Base-by-base conservation (phyloP, 192 early-diverging fungal genomes). In the Coemansia sp. region DNA sequence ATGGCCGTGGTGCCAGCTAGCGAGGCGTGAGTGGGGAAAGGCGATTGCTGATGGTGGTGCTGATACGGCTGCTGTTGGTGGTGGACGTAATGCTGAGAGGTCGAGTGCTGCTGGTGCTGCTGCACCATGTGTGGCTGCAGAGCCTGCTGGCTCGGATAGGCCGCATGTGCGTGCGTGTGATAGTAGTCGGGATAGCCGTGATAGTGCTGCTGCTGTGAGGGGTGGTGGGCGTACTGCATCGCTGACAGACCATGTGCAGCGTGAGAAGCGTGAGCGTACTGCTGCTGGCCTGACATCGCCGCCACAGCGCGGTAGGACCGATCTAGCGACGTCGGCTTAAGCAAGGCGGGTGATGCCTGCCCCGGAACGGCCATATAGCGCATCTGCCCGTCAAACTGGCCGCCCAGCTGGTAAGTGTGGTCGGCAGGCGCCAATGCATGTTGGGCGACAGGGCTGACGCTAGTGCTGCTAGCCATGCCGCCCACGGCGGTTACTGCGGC, bases 281-380 rank as follows among this genome's bases (percentile, higher is more conserved):
- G 66, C 31, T 77, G 78, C 5, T 67, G 68, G 27, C 60, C 53
- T 10, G 64, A 44, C 13, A 70, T 36, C 6, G 68, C 27, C 24
- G 68, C 27, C 31, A 64, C 69, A 5, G 67, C 58, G 44, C 79
- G 70, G 45, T 72, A 60, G n/a, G 78, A 67, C 38, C 74, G 67
- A 44, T 81, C 79, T 11, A 76, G 46, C 7, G 69, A 36, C 10
- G 73, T 51, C 11, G 70, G 79, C 65, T 73, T 76, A 0, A 71
- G 67, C 53, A 76, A 56, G 1, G 64, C 74, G 17, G 56, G 56
- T 20, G 79, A 81, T 4, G 67, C 55, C 46, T 81, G 79, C 4
- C 79, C 71, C 1, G 79, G 79, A 17, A 81, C 79, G 1, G 79
- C 74, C 79, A 81, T 81, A 42, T 81, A 81, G 20, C 79, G 74